Evolutionary conservation across 371 early-diverging fungal species (phyloP), one percentile per base, ranked within the genome.

Genomic region (Parasitella parasitica): DNA sequence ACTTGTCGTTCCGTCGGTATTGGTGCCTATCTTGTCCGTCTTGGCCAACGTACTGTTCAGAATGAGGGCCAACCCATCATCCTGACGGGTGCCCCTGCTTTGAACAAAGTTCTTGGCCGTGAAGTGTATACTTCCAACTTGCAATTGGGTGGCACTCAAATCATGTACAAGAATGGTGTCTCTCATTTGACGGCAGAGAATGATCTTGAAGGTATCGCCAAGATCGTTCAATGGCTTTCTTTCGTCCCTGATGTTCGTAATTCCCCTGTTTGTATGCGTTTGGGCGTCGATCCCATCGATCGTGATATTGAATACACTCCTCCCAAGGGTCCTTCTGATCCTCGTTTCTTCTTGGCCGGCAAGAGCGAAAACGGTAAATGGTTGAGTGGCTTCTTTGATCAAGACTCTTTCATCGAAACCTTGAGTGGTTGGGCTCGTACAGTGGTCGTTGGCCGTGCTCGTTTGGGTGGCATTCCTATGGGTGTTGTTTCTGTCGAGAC

Each of bases 1-100:
- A 97, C 98, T 4, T 97, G 98, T 74, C 90, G 98, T 55, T 96
- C 97, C 38, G 99, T 99, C 36, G 97, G 97, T 78, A 99, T 99
- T 67, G 99, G 99, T 73, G 99, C 99, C 20, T 99, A 99, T 82
- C 86, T 99, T 59, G 98, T 97, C 55, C 95, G 98, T 66, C 90
- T 99, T 68, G 99, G 99, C 58, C 97, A 98, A 75, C 92, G 99
- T 63, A 88, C 95, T 36, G 88, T 99, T 55, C 99, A 99, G 80
- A 97, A 96, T 75, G 94, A 95, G 78, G 96, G 95, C 54, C 94
- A 97, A 59, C 97, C 98, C 36, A 97, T 99, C 68, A 94, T 99
- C 67, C 85, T 99, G 73, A 99, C 99, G 0, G 99, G 99, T 64
- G 97, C 96, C 16, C 91, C 91, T 20, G 99, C 99, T 11, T 83